These are phyloP conservation scores for Breynia disticha DNA, from an alignment of 441 rosid species.

Conservation along the genomic window DNA sequence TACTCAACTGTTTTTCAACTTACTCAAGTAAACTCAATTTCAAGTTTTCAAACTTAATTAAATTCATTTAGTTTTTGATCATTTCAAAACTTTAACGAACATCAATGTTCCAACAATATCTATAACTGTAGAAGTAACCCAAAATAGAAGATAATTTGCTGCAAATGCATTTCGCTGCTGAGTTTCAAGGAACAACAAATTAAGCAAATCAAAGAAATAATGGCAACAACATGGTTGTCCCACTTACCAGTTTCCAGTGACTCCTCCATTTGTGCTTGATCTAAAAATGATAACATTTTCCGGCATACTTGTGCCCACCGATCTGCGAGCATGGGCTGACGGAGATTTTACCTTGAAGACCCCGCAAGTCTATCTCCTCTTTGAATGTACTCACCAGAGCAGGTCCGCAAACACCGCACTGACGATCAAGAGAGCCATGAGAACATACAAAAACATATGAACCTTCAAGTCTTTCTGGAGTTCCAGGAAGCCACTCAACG, in stretches of 20 bases:
- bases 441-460: constrained; percentile 82
- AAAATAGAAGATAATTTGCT: too few relatives aligned
- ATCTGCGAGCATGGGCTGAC: constrained; percentile 95
- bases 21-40: too few relatives aligned
- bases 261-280: constrained; percentile 39
- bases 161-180: too few relatives aligned
- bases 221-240: background rate
- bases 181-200: constrained; percentile 2
- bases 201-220: background rate
- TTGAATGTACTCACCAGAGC: constrained; percentile 63
- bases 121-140: constrained; percentile 44
- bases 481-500: constrained; percentile 90
- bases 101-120: too few relatives aligned
- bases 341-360: constrained; percentile 76
- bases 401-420: constrained; percentile 95
- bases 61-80: too few relatives aligned
- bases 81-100: too few relatives aligned
- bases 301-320: constrained; percentile 96
- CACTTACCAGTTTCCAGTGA: constrained; percentile 79
- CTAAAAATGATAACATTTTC: constrained; percentile 87
- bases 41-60: too few relatives aligned
- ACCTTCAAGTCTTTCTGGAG: constrained; percentile 75
- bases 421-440: constrained; percentile 84
- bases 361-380: constrained; percentile 67
- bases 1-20: too few relatives aligned